Evolutionary conservation across 192 early-diverging fungal genomes (phyloP).

Genomic region (Kappamyces sp.): DNA sequence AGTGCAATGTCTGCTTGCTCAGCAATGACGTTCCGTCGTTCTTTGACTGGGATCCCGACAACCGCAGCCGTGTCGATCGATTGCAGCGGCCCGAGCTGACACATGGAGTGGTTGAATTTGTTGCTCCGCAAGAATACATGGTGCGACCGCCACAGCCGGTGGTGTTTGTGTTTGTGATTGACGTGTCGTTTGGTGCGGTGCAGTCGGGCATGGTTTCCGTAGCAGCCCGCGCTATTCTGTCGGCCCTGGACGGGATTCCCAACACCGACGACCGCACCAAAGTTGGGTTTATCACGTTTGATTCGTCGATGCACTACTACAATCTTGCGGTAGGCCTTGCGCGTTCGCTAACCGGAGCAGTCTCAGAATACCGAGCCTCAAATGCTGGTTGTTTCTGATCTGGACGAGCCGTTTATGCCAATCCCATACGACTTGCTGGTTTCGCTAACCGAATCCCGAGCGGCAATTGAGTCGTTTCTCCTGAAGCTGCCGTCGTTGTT

Average conservation of each 20-base stretch:
- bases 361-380: conserved; percentile 67
- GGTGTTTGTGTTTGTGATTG: conserved; percentile 88
- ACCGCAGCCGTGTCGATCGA: conserved; percentile 72
- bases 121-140: conserved; percentile 98
- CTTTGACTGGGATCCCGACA: conserved; percentile 60
- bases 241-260: conserved; percentile 76
- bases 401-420: conserved; percentile 86
- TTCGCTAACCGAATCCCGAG: conserved; percentile 75
- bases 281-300: conserved; percentile 85
- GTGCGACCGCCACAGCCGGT: conserved; percentile 95
- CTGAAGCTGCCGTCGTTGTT: conserved; percentile 75
- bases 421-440: conserved; percentile 85
- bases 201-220: conserved; percentile 77
- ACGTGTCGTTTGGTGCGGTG: conserved; percentile 86
- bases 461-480: conserved; percentile 66
- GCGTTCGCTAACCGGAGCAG: conserved; percentile 22
- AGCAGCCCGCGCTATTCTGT: conserved; percentile 73
- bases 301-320: conserved; percentile 85
- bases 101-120: conserved; percentile 84
- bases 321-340: conserved; percentile 58
- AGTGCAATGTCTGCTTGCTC: conserved; percentile 90
- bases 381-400: conserved; percentile 87
- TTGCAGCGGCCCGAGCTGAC: conserved; percentile 87
- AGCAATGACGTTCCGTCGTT: conserved; percentile 71
- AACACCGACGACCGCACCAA: conserved; percentile 84